Evolutionary conservation across 805 yeast genomes (phyloP).

Genomic region (Clavispora carvajalis): DNA sequence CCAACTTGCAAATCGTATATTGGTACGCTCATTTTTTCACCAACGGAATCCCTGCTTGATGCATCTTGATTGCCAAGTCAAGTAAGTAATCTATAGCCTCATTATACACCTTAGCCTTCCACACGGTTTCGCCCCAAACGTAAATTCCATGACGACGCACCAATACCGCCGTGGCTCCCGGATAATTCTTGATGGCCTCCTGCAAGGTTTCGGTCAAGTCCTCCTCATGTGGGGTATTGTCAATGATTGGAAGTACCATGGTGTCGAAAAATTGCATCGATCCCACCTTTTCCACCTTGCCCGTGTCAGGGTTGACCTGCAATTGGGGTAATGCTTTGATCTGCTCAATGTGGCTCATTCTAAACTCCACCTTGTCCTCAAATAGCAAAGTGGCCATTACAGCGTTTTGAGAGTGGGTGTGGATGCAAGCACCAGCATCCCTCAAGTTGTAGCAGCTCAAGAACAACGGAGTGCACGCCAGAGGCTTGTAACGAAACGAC

Average conservation of each 20-base stretch:
- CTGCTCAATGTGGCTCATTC: slow-evolving; percentile 79
- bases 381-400: slow-evolving; percentile 73
- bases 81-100: slow-evolving; percentile 89
- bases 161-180: slow-evolving; percentile 76
- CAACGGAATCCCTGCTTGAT: slow-evolving; percentile 58
- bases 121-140: slow-evolving; percentile 92
- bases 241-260: slow-evolving; percentile 82
- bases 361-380: slow-evolving; percentile 57
- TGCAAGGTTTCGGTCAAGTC: slow-evolving; percentile 65
- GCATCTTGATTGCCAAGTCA: slow-evolving; percentile 82
- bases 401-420: slow-evolving; percentile 88
- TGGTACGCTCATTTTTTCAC: slow-evolving; percentile 12
- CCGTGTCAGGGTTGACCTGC: slow-evolving; percentile 21
- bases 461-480: slow-evolving; percentile 90
- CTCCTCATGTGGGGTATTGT: slow-evolving; percentile 85
- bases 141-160: slow-evolving; percentile 92
- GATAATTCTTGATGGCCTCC: slow-evolving; percentile 62
- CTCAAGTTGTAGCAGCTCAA: slow-evolving; percentile 62
- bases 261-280: slow-evolving; percentile 69
- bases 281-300: slow-evolving; percentile 53
- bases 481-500: slow-evolving; percentile 61
- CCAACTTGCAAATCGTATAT: too few relatives aligned
- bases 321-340: slow-evolving; percentile 81
- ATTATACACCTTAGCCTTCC: slow-evolving; percentile 90
- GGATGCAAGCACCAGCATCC: slow-evolving; percentile 87